Percentiles rank a stretch among this genome's conserved stretches.
Evolutionary conservation across 2,329 filamentous ascomycete species (phyloP).

Genomic region (Monosporascus sp.): DNA sequence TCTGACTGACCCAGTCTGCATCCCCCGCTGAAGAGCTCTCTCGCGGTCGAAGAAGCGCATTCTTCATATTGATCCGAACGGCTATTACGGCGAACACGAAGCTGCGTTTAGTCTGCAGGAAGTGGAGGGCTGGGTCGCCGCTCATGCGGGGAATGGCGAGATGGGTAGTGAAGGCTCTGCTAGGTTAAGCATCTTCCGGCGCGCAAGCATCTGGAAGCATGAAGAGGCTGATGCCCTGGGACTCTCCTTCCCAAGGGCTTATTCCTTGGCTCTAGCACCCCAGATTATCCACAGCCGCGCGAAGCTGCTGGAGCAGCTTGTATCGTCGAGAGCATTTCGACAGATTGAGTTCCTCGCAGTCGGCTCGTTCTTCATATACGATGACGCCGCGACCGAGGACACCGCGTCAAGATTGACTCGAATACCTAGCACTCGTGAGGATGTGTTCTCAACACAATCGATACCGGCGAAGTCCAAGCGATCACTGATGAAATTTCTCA

Average conservation of each 20-base stretch:
- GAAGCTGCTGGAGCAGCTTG: slow-evolving; percentile 67
- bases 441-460: slow-evolving; percentile 74
- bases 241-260: slow-evolving; percentile 63
- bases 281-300: slow-evolving; percentile 84
- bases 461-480: slow-evolving; percentile 80
- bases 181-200: slow-evolving; percentile 25
- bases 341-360: slow-evolving; percentile 93
- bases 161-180: background rate
- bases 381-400: slow-evolving; percentile 26
- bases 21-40: slow-evolving; percentile 62
- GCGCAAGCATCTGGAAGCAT: slow-evolving; percentile 32
- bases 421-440: slow-evolving; percentile 85
- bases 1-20: slow-evolving; percentile 67
- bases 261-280: slow-evolving; percentile 78
- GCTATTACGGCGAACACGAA: slow-evolving; percentile 82
- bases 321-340: slow-evolving; percentile 82
- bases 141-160: slow-evolving; percentile 20
- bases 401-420: slow-evolving; percentile 46
- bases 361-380: slow-evolving; percentile 83
- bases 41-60: slow-evolving; percentile 89
- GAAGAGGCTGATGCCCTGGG: slow-evolving; percentile 30
- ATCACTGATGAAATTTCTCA: slow-evolving; percentile 86
- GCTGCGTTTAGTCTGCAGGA: slow-evolving; percentile 83
- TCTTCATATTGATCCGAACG: slow-evolving; percentile 81
- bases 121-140: slow-evolving; percentile 65